Evolutionary conservation across 2,329 filamentous ascomycete species (phyloP).

Genomic region (Dothistroma septosporum): DNA sequence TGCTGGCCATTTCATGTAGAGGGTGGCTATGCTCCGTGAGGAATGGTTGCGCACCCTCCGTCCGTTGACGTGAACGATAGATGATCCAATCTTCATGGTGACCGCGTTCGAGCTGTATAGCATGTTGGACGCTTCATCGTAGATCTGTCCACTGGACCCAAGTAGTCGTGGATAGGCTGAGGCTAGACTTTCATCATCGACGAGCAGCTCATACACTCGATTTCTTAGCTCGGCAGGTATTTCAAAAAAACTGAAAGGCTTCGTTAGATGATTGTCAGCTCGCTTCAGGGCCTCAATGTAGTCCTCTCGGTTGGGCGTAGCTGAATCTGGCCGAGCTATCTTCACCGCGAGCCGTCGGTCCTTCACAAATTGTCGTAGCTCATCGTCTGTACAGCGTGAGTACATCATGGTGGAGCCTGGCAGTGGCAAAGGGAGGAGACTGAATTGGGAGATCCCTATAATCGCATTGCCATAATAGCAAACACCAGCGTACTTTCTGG

Average conservation of each 20-base stretch:
- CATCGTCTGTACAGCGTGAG: too few species aligned
- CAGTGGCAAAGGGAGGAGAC: not conserved
- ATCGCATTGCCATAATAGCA: not conserved
- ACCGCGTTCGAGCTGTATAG: too few species aligned
- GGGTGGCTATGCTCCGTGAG: too few species aligned
- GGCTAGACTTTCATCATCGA: not conserved
- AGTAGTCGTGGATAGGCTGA: too few species aligned
- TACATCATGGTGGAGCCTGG: not conserved
- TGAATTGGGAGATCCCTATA: not conserved
- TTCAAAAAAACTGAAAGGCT: not conserved
- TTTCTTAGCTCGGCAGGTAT: not conserved
- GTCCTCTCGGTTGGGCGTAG: not conserved
- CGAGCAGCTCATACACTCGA: not conserved
- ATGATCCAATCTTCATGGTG: too few species aligned
- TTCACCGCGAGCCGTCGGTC: too few species aligned
- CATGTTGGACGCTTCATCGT: not conserved
- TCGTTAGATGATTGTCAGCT: not conserved
- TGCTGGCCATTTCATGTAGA: too few species aligned
- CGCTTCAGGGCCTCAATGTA: not conserved
- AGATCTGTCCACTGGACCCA: not conserved
- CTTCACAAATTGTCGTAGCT: too few species aligned
- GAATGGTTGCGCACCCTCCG: too few species aligned
- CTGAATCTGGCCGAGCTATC: not conserved
- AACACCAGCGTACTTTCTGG: too few species aligned
- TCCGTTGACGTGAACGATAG: too few species aligned